Conservation (phyloP, 1,284 basidiomycete genomes). For the Pyrrhoderma noxium region DNA sequence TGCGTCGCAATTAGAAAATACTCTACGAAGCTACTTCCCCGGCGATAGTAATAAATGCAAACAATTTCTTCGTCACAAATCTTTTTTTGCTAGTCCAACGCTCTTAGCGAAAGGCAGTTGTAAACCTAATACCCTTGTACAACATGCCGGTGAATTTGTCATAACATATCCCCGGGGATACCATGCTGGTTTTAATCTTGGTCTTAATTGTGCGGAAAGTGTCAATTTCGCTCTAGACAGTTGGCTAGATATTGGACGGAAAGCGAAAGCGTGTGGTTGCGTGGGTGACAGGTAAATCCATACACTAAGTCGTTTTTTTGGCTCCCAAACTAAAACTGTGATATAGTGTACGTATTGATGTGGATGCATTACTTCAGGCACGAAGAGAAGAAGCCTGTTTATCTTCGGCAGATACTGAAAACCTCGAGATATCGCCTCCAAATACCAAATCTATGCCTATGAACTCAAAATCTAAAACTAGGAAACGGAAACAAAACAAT, state of each 20-base stretch:
- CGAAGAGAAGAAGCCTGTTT: conserved; percentile 41
- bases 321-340: background rate
- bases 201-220: conserved; percentile 96
- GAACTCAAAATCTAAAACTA: background rate
- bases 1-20: conserved; percentile 69
- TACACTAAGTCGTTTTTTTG: background rate
- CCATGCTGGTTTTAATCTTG: conserved; percentile 95
- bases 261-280: conserved; percentile 79
- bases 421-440: background rate
- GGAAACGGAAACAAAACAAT: conserved; percentile 4
- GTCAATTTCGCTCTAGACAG: conserved; percentile 96
- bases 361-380: conserved; percentile 72
- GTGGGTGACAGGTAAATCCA: conserved; percentile 65
- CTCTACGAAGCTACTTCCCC: conserved; percentile 84
- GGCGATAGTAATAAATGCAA: conserved; percentile 78
- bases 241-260: conserved; percentile 86
- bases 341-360: conserved; percentile 81
- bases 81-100: conserved; percentile 88
- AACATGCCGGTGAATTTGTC: conserved; percentile 90
- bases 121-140: conserved; percentile 83
- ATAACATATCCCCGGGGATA: conserved; percentile 94
- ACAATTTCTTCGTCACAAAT: conserved; percentile 96
- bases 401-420: conserved; percentile 17
- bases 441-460: conserved; percentile 8
- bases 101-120: conserved; percentile 77